Evolutionary conservation across 805 yeast genomes (phyloP), one percentile per base, ranked within the genome.

Genomic region (Citeromyces matritensis): DNA sequence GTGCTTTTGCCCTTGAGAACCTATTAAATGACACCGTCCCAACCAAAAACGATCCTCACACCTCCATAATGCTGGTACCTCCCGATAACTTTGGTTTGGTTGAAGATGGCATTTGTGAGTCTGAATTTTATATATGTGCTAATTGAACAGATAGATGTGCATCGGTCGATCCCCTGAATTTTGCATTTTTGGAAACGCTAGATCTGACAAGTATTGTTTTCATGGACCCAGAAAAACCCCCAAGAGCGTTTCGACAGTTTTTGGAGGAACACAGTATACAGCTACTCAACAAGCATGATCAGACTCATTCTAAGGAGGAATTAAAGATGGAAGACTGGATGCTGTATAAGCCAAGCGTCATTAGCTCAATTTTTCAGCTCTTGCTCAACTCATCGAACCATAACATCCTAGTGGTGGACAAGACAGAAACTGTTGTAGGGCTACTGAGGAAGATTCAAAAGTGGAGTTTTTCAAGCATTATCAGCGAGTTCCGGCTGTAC

Each of bases 41-140:
- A 17, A 17, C 7, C 21, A 17, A 17, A 17, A 17, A 5, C 9
- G 12, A 11, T 26, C 21, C 9, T 26, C 17, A 13, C 29, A 11
- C 17, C 29, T 17, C n/a, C 6, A 24, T 5, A 19, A 84, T 85
- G 95, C 60, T 85, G 23, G 82, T 86, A 1, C 94, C 95, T 2
- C 97, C 98, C 1, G 88, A 84, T 30, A 82, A 81, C 48, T 91
- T 81, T 57, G 94, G 95, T 0, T 62, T 84, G 21, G 95, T 86
- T 4, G 96, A 91, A 53, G 75, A 77, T 15, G 94, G 94, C 0
- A 58, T 88, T 2, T 78, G 63, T 55, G 37, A 24, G 60, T 44
- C n/a, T 6, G 15, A 14, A 6, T 10, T 12, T 23, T 9, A 10
- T 5, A 9, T 14, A 9, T 9, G 8, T 13, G 15, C 57, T 25